phyloP scores from a whole-genome alignment of 1,284 basidiomycete species.

The Cryptococcus deneoformans region DNA sequence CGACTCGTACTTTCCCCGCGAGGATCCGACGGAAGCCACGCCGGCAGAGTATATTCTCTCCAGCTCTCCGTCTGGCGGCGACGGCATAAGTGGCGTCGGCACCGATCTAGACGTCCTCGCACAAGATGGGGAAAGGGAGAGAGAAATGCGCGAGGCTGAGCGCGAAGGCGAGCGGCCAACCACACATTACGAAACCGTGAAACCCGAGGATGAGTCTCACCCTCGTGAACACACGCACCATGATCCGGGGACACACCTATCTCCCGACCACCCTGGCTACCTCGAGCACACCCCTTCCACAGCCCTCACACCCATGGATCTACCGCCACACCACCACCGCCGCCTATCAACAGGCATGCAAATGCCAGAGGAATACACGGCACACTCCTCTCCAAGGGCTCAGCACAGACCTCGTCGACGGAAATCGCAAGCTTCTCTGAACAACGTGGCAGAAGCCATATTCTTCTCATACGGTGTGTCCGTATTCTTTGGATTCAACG shows the following conservation, averaged over 20 bases:
- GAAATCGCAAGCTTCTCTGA: slow-evolving; percentile 20
- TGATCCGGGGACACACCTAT: slow-evolving; percentile 31
- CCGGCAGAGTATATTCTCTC: slow-evolving; percentile 47
- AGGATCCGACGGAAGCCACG: slow-evolving; percentile 20
- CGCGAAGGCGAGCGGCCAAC: not conserved
- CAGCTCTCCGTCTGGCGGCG: slow-evolving; percentile 23
- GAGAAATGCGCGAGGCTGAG: slow-evolving; percentile 15
- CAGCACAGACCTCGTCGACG: slow-evolving; percentile 1
- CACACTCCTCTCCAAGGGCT: too few relatives aligned
- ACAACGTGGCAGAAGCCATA: slow-evolving; percentile 69
- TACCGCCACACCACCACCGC: slow-evolving; percentile 4
- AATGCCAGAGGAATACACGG: not conserved
- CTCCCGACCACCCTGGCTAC: slow-evolving; percentile 27
- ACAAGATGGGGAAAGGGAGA: not conserved
- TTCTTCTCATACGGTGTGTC: slow-evolving; percentile 78
- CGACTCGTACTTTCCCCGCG: slow-evolving; percentile 67
- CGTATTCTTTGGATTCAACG: slow-evolving; percentile 81
- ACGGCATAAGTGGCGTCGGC: not conserved
- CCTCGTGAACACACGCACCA: not conserved
- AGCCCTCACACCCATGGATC: slow-evolving; percentile 28
- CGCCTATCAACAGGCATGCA: not conserved
- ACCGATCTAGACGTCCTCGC: not conserved
- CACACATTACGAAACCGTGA: too few relatives aligned
- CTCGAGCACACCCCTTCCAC: slow-evolving; percentile 28
- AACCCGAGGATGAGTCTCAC: too few relatives aligned